Conservation (phyloP, 208 protist species). For the Leishmania lainsoni region DNA sequence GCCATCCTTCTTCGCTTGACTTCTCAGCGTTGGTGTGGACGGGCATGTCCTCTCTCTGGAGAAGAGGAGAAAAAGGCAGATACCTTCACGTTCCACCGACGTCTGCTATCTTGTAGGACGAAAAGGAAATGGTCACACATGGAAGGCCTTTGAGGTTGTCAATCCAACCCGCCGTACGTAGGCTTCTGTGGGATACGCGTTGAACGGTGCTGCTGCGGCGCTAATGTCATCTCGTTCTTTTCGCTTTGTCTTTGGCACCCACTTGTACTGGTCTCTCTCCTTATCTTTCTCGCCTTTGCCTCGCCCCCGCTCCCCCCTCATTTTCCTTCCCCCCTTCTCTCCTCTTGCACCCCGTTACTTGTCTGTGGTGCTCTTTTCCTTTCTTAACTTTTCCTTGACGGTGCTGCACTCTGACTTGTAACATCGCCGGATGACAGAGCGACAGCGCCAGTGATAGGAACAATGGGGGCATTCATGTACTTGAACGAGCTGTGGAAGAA, state of each 20-base stretch:
- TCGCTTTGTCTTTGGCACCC: not conserved
- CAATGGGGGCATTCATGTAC: slow-evolving; percentile 99
- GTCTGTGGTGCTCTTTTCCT: not conserved
- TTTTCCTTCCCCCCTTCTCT: not conserved
- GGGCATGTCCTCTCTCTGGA: not conserved
- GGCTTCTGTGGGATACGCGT: not conserved
- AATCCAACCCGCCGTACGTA: not conserved
- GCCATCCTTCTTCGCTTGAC: not conserved
- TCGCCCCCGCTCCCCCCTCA: not conserved
- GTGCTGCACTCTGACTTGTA: not conserved
- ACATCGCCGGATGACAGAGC: not conserved
- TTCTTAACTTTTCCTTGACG: not conserved
- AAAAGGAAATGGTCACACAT: too few relatives aligned
- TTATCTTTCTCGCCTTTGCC: not conserved
- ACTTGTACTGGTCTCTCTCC: not conserved
- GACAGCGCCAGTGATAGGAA: not conserved
- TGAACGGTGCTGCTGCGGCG: not conserved
- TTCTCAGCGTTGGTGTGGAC: not conserved
- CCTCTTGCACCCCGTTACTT: not conserved
- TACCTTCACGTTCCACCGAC: not conserved
- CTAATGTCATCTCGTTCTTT: not conserved
- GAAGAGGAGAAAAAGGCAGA: not conserved
- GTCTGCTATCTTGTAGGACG: not conserved
- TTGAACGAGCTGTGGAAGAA: slow-evolving; percentile 99
- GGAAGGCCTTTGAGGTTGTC: not conserved